Conservation (phyloP, 2,329 filamentous ascomycete genomes). For the Arthrobotrys conoides region DNA sequence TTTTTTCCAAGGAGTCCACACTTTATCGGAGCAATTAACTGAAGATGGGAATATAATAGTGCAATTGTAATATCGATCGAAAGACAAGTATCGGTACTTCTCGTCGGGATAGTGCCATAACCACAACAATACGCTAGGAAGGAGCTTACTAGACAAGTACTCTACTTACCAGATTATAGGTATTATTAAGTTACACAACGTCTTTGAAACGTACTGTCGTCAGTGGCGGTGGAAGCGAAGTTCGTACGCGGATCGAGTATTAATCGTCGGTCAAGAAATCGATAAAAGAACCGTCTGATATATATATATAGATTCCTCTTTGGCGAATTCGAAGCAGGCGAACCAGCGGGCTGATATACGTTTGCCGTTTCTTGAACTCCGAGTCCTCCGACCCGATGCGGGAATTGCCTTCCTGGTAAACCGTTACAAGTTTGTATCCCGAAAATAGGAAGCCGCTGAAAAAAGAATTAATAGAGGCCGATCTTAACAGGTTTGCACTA, state of each 20-base stretch:
- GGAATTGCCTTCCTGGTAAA: conserved; percentile 32
- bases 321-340: conserved; percentile 16
- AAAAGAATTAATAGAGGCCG: background rate
- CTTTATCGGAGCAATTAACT: conserved; percentile 17
- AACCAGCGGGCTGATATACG: conserved; percentile 19
- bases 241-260: conserved; percentile 28
- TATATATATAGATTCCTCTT: conserved; percentile 2
- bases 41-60: background rate
- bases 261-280: conserved; percentile 27
- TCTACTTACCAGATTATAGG: conserved; percentile 38
- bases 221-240: conserved; percentile 43
- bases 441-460: conserved; percentile 24
- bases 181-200: background rate
- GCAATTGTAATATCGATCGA: background rate
- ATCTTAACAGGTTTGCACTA: conserved; percentile 2
- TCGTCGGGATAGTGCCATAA: conserved; percentile 18
- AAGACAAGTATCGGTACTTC: conserved; percentile 42
- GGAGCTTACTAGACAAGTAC: background rate
- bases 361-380: conserved; percentile 17
- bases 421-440: conserved; percentile 23
- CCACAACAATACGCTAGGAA: conserved; percentile 24
- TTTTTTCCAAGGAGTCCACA: conserved; percentile 29
- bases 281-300: conserved; percentile 24
- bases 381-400: conserved; percentile 32
- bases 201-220: conserved; percentile 34